phyloP scores from a whole-genome alignment of 148 eudicot species.

The Rhododendron williamsianum region DNA sequence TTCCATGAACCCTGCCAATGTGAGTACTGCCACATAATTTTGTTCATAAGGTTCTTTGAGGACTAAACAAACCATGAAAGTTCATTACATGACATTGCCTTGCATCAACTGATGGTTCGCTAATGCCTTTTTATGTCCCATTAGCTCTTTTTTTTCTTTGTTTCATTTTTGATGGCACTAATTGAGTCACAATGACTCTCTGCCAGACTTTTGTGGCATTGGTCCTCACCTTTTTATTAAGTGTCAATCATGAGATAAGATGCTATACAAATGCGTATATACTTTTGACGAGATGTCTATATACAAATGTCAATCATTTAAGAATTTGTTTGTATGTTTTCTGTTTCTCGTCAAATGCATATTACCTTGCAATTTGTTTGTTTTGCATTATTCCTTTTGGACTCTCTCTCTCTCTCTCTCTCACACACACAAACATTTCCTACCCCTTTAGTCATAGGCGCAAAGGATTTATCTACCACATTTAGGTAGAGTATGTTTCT shows the following conservation, averaged over 20 bases:
- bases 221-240: not conserved
- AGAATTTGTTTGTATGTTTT: not conserved
- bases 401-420: not conserved
- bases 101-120: not conserved
- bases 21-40: constrained; percentile 28
- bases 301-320: not conserved
- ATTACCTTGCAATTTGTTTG: not conserved
- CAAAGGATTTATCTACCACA: not conserved
- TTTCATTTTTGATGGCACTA: not conserved
- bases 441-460: not conserved
- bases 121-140: too few species aligned
- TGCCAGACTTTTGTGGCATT: not conserved
- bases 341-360: not conserved
- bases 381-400: not conserved
- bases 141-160: not conserved
- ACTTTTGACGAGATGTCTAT: not conserved
- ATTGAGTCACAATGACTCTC: not conserved
- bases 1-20: constrained; percentile 92
- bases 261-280: not conserved
- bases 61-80: not conserved
- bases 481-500: not conserved
- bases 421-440: too few species aligned
- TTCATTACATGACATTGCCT: not conserved
- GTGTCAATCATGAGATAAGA: not conserved
- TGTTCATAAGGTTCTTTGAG: not conserved